Evolutionary conservation across 345 rosid species (phyloP), one percentile per base, ranked within the genome.

Genomic region (Gynandropsis gynandra): DNA sequence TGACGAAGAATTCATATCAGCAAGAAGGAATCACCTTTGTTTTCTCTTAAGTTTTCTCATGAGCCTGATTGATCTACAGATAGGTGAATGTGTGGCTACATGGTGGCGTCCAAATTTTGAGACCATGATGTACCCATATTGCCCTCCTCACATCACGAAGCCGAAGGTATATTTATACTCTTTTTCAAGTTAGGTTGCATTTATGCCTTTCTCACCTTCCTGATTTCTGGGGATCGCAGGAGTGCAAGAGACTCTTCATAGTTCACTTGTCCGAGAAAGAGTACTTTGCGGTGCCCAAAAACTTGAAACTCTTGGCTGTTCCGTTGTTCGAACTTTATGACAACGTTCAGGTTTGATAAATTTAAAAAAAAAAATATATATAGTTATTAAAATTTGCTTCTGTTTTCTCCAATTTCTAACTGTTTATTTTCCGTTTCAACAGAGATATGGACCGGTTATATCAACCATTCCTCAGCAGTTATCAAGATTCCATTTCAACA

Each of bases 41-140:
- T n/a, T n/a, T n/a, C n/a, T 24, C 29, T 24, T 24, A 24, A 24
- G 29, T 2, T 24, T 24, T 24, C 29, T 24, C 29, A 24, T 24
- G 29, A 24, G 29, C 29, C 29, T 24, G 29, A 24, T 24, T 24
- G 29, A 24, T 24, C 29, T 24, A 24, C 76, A 85, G 95, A 76
- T 85, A 43, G 87, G 85, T n/a, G 95, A 85, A 56, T 78, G 83
- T 61, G 89, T 73, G 61, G 89, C 87, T 33, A 69, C 67, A 48
- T 82, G 89, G 89, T 85, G 95, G 89, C 76, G 89, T 71, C 99
- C 97, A 54, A 88, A 93, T 77, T 93, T 93, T 52, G 97, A 93
- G 57, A 85, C 97, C 67, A 82, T 78, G 38, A 83, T 85, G 95
- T 88, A 93, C 64, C 99, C 97, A 1, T 93, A 93, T 61, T 88